Conservation (phyloP, 1,139 yeast genomes). For the Debaryomyces udenii region DNA sequence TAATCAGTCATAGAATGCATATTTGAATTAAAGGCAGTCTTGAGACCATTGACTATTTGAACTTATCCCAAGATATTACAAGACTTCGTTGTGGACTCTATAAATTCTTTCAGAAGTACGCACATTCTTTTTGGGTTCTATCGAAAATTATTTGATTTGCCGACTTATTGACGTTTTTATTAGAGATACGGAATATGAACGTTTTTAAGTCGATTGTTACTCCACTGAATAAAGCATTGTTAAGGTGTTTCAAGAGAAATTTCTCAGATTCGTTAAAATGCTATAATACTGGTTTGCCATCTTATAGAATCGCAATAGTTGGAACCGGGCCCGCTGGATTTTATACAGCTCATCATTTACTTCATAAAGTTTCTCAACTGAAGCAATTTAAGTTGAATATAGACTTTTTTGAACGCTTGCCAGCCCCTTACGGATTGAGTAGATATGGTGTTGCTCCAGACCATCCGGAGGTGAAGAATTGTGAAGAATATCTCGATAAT, state of each 20-base stretch:
- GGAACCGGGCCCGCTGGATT: slow-evolving; percentile 99
- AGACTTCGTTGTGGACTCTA: too few species aligned
- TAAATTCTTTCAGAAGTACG: too few species aligned
- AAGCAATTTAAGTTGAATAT: slow-evolving; percentile 45
- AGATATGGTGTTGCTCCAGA: slow-evolving; percentile 99
- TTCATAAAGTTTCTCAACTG: slow-evolving; percentile 47
- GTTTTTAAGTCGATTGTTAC: neutral
- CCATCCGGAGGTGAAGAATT: slow-evolving; percentile 93
- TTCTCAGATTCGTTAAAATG: slow-evolving; percentile 2
- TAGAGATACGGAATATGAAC: neutral
- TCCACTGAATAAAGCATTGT: neutral
- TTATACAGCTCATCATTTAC: slow-evolving; percentile 78
- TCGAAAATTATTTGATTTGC: too few species aligned
- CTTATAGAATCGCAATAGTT: slow-evolving; percentile 63
- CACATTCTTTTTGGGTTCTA: too few species aligned
- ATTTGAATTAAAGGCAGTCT: too few species aligned
- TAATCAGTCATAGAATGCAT: too few species aligned
- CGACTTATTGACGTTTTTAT: too few species aligned
- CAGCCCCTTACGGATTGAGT: slow-evolving; percentile 89
- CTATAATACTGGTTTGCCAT: slow-evolving; percentile 10
- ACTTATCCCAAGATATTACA: too few species aligned
- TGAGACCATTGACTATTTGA: too few species aligned
- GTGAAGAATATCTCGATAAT: slow-evolving; percentile 77
- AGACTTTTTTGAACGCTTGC: slow-evolving; percentile 76
- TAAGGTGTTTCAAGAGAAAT: neutral